A percentile compares a stretch with the other conserved stretches of the same genome.
These are phyloP conservation scores for Pseudogymnoascus verrucosus DNA, from an alignment of 2,329 filamentous ascomycete genomes.

Conservation along the genomic window DNA sequence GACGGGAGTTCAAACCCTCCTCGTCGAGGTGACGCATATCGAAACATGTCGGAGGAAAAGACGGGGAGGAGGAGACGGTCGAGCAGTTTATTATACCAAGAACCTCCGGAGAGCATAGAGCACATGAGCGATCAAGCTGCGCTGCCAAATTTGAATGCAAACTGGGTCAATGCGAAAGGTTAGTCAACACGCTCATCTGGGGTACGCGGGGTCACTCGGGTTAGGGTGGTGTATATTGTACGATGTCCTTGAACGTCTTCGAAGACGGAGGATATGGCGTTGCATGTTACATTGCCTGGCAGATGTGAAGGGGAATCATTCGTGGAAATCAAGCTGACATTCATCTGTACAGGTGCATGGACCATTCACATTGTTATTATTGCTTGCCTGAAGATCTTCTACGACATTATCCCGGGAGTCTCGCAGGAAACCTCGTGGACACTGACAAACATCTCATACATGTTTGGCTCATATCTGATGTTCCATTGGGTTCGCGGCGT, in stretches of 20 bases:
- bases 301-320: background rate
- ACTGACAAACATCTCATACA: constrained; percentile 96
- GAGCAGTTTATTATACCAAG: constrained; percentile 95
- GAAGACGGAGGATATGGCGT: background rate
- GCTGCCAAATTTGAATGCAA: constrained; percentile 89
- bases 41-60: constrained; percentile 54
- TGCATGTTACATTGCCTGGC: background rate
- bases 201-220: background rate
- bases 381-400: constrained; percentile 84
- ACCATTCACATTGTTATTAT: constrained; percentile 95
- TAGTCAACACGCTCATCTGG: constrained; percentile 29
- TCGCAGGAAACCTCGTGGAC: constrained; percentile 99
- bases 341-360: constrained; percentile 68
- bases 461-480: constrained; percentile 98
- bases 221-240: background rate
- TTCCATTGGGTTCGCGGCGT: constrained; percentile 98
- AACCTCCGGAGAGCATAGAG: constrained; percentile 92
- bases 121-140: constrained; percentile 95
- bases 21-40: constrained; percentile 44
- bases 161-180: constrained; percentile 99
- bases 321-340: background rate
- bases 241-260: background rate
- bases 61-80: constrained; percentile 80
- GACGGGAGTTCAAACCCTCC: constrained; percentile 69
- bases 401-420: constrained; percentile 91